Percentiles rank a stretch among this genome's conserved stretches.
Conservation (phyloP, 2,329 filamentous ascomycete species). For the Colletotrichum sp. region DNA sequence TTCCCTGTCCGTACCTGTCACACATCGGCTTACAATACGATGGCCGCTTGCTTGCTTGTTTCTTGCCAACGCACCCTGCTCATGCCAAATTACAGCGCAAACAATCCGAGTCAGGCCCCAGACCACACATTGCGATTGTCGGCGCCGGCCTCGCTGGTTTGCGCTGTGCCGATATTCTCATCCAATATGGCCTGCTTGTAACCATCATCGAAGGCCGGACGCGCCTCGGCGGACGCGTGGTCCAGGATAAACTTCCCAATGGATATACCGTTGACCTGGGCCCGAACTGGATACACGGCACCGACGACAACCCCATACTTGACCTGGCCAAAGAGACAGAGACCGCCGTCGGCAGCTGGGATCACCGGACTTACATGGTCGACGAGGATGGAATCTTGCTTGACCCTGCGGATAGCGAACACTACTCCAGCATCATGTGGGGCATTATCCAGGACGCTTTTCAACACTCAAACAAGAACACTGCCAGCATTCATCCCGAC, state of each 20-base stretch:
- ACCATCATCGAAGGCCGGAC: conserved; percentile 73
- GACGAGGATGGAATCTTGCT: conserved; percentile 61
- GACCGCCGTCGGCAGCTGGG: conserved; percentile 53
- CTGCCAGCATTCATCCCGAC: conserved; percentile 48
- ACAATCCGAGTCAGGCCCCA: conserved; percentile 25
- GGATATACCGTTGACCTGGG: conserved; percentile 62
- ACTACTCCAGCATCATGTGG: conserved; percentile 65
- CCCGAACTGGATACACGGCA: conserved; percentile 84
- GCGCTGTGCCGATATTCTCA: conserved; percentile 71
- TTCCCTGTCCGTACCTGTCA: background rate
- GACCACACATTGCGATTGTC: conserved; percentile 68
- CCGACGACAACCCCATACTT: conserved; percentile 71
- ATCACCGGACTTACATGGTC: conserved; percentile 60
- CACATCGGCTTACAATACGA: background rate
- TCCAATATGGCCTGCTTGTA: conserved; percentile 69
- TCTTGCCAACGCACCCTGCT: background rate
- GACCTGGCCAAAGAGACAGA: conserved; percentile 68
- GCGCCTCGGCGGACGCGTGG: conserved; percentile 70
- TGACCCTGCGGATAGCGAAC: conserved; percentile 47
- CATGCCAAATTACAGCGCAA: conserved; percentile 17
- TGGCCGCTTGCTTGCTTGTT: background rate
- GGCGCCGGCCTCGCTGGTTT: conserved; percentile 75
- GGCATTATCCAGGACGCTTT: conserved; percentile 72
- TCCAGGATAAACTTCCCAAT: conserved; percentile 54
- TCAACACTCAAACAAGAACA: conserved; percentile 65